Percentiles rank a stretch among this genome's conserved stretches.
Conservation (phyloP, 2,329 filamentous ascomycete species). For the Alternaria hordeiaustralica region DNA sequence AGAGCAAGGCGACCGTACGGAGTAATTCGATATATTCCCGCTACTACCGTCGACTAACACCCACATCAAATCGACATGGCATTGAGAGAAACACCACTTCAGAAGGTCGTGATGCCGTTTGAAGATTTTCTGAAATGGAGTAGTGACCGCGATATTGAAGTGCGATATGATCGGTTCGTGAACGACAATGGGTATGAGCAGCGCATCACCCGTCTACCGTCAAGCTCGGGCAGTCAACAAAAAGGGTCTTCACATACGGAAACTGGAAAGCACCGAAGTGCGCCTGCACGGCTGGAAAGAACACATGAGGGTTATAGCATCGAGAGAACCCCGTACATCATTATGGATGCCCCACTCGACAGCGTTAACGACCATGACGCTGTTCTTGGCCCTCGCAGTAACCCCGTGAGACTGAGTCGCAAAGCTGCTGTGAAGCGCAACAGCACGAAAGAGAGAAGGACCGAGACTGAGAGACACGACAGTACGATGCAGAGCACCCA, state of each 20-base stretch:
- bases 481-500: not conserved
- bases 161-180: not conserved
- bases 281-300: not conserved
- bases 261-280: not conserved
- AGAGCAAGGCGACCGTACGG: not conserved
- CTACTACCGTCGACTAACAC: not conserved
- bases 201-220: not conserved
- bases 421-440: not conserved
- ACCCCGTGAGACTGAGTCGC: not conserved
- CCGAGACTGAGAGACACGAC: not conserved
- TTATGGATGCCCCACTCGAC: not conserved
- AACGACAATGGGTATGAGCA: not conserved
- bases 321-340: not conserved
- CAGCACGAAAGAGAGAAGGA: not conserved
- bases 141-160: not conserved
- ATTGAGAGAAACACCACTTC: not conserved
- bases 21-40: not conserved
- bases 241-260: not conserved
- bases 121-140: not conserved
- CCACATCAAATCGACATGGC: not conserved
- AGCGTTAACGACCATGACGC: not conserved
- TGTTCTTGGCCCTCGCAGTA: not conserved
- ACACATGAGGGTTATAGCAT: not conserved
- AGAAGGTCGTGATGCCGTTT: not conserved
- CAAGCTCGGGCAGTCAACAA: not conserved